These are phyloP conservation scores for Brachypodium distachyon DNA, from an alignment of 202 grass and related monocot genomes.

Conservation along the genomic window DNA sequence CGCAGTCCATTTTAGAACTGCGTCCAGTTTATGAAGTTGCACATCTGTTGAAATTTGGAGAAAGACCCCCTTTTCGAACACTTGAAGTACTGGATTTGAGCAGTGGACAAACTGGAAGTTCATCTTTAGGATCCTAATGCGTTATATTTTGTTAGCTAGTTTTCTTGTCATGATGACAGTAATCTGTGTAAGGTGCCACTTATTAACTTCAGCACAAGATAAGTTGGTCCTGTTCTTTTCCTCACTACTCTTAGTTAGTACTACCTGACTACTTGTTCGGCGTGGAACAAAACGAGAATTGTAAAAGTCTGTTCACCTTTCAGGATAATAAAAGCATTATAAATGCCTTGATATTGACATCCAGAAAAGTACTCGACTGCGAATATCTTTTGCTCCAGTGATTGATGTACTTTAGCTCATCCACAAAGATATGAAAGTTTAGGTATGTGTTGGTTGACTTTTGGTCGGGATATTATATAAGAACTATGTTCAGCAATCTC, in stretches of 20 bases:
- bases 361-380: conserved; percentile 7
- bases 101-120: conserved; percentile 18
- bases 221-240: neutral
- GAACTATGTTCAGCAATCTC: conserved; percentile 1
- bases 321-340: conserved; percentile 4
- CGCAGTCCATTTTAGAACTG: conserved; percentile 68
- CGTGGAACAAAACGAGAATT: conserved; percentile 8
- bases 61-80: conserved; percentile 53
- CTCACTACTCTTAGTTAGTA: neutral
- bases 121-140: conserved; percentile 36
- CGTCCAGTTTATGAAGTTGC: conserved; percentile 78
- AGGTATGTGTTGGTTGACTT: conserved; percentile 30
- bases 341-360: conserved; percentile 28
- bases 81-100: conserved; percentile 41
- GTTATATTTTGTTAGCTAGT: neutral
- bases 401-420: conserved; percentile 21
- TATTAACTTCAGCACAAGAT: conserved; percentile 16
- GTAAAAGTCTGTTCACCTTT: conserved; percentile 13
- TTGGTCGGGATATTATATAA: conserved; percentile 5
- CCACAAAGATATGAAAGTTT: conserved; percentile 6
- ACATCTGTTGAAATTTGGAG: conserved; percentile 87
- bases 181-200: conserved; percentile 4
- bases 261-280: neutral
- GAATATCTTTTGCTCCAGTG: conserved; percentile 15
- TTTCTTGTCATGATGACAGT: conserved; percentile 7